Conservation (phyloP, 495 filamentous ascomycete genomes). For the Achaetomiella virescens region DNA sequence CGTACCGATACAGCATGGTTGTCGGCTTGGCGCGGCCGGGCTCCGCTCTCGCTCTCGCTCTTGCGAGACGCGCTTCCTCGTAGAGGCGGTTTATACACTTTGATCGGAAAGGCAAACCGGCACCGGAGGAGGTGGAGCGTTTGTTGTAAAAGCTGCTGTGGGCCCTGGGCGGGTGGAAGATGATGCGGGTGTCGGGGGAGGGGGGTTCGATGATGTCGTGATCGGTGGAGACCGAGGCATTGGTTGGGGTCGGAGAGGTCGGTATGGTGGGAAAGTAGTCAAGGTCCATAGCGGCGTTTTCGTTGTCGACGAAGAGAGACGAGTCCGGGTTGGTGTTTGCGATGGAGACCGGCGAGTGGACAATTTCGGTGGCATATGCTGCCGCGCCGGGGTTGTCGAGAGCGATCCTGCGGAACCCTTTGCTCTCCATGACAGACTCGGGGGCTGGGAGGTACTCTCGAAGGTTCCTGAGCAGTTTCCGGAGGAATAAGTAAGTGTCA, state of each 20-base stretch:
- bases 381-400: not conserved
- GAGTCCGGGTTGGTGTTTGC: not conserved
- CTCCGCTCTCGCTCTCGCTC: not conserved
- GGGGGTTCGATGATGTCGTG: not conserved
- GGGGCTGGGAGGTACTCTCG: conserved; percentile 27
- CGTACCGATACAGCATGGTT: conserved; percentile 33
- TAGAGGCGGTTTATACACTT: conserved; percentile 37
- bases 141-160: not conserved
- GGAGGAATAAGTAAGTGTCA: conserved; percentile 20
- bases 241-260: not conserved
- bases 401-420: not conserved
- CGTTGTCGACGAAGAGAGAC: not conserved
- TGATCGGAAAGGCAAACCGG: conserved; percentile 13
- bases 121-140: not conserved
- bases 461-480: conserved; percentile 18
- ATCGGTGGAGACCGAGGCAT: not conserved
- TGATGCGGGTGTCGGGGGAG: conserved; percentile 28
- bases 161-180: conserved; percentile 39
- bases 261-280: not conserved
- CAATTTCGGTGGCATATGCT: not conserved
- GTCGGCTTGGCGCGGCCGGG: conserved; percentile 5
- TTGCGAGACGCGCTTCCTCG: conserved; percentile 29
- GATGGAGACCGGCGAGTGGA: not conserved
- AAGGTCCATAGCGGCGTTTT: conserved; percentile 17
- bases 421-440: conserved; percentile 14